Evolutionary conservation across 306 rosid species (phyloP), one percentile per base, ranked within the genome.

Genomic region (Prunus fruticosa): DNA sequence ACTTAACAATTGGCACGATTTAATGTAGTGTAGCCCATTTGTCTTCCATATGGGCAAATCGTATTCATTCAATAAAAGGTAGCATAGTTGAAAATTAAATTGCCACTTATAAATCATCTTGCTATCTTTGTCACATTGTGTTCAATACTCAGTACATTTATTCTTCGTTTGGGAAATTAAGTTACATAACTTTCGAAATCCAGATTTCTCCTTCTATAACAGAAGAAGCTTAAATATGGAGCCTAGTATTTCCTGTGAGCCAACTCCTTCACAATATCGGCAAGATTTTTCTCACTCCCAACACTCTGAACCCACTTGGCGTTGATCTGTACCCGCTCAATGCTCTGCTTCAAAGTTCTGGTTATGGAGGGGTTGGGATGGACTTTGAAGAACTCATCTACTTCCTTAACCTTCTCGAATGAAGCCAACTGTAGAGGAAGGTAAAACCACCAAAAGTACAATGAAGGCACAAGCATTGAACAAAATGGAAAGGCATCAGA

Each of bases 261-360:
- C 79, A 92, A 84, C 80, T 88, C 88, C 72, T 28, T 82, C 64
- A 89, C 74, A 60, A 84, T 87, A 49, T 71, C 79, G 11, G 75
- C 74, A 63, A 95, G 88, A 64, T 22, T 67, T 2, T 53, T 72
- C 88, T 95, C 98, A 32, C 84, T 79, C 89, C 47, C 67, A 79
- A 89, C 77, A 69, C 81, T 78, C 85, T 83, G 80, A 84, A 90
- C 92, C 96, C 96, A 92, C 74, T 83, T 89, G 63, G 93, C 84
- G 47, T 95, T 92, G 34, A 92, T 90, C 74, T 79, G 72, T 50
- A 90, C 90, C 15, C 88, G 70, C 87, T 95, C 98, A 41, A 89
- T 82, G 84, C 98, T 95, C 89, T 95, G 98, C 87, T 83, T 92
- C 79, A 95, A 61, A 16, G 95, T 95, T 88, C 98, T 91, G 22